These are phyloP conservation scores for Trematosphaeria pertusa DNA, from an alignment of 2,329 filamentous ascomycete genomes.

Conservation along the genomic window DNA sequence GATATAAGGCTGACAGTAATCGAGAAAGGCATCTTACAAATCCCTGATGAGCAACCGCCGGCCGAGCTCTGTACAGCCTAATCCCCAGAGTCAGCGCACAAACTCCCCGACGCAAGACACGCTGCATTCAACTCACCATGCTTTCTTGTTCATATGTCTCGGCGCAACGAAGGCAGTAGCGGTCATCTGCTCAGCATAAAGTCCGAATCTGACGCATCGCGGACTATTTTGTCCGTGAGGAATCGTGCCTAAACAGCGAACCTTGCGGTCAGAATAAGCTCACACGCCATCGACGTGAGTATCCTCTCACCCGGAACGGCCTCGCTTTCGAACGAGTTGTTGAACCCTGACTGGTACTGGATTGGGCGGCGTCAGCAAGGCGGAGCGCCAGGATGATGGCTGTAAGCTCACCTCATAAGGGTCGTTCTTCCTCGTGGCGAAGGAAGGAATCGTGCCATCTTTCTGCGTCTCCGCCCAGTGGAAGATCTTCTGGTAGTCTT, in stretches of 20 bases:
- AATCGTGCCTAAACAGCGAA: slow-evolving; percentile 44
- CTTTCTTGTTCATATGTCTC: slow-evolving; percentile 45
- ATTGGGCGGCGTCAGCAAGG: background rate
- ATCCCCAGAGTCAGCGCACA: slow-evolving; percentile 13
- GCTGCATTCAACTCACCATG: slow-evolving; percentile 15
- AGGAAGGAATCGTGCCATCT: slow-evolving; percentile 62
- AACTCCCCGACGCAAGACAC: slow-evolving; percentile 5
- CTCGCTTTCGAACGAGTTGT: slow-evolving; percentile 59
- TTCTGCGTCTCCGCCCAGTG: slow-evolving; percentile 67
- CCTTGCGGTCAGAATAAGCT: slow-evolving; percentile 21
- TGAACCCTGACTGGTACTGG: slow-evolving; percentile 64
- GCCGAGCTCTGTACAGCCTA: slow-evolving; percentile 44
- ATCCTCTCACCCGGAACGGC: slow-evolving; percentile 48
- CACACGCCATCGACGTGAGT: background rate
- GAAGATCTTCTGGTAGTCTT: slow-evolving; percentile 49
- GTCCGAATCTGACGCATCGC: slow-evolving; percentile 42
- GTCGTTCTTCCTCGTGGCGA: slow-evolving; percentile 61
- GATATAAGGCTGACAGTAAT: slow-evolving; percentile 14
- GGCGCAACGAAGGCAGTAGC: slow-evolving; percentile 45
- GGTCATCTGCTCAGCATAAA: slow-evolving; percentile 49
- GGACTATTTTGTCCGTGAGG: slow-evolving; percentile 56
- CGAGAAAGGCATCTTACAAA: slow-evolving; percentile 36
- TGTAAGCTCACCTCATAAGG: slow-evolving; percentile 56
- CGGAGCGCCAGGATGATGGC: slow-evolving; percentile 11
- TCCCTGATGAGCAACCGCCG: slow-evolving; percentile 47